Conservation (phyloP, 1,284 basidiomycete species). For the Ceratobasidium sp. region DNA sequence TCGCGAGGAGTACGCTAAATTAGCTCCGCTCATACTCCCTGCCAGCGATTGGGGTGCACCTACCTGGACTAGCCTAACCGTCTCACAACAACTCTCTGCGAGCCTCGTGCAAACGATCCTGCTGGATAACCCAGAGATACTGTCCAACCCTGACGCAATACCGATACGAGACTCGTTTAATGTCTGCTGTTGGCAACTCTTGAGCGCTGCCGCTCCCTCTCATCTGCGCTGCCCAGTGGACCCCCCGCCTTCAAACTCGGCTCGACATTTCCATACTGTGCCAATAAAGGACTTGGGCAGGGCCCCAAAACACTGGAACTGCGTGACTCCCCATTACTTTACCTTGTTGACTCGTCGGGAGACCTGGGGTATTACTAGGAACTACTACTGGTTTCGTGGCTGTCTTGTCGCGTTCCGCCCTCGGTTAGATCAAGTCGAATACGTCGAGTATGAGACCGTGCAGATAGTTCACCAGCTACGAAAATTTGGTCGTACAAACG, state of each 20-base stretch:
- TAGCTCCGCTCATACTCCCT: background rate
- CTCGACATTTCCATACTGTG: background rate
- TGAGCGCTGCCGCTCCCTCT: slow-evolving; percentile 11
- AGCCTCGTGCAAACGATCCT: background rate
- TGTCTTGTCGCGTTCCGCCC: slow-evolving; percentile 17
- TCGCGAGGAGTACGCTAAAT: background rate
- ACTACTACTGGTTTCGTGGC: slow-evolving; percentile 13
- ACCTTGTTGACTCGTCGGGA: too few species aligned
- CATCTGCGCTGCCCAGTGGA: background rate
- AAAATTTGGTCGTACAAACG: background rate
- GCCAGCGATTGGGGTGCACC: slow-evolving; percentile 8
- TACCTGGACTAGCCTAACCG: background rate
- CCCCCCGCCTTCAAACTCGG: too few species aligned
- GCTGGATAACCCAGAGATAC: background rate
- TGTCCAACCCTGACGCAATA: background rate
- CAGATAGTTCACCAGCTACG: background rate
- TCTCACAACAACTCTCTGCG: background rate
- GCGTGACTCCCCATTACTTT: background rate
- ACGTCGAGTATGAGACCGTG: background rate
- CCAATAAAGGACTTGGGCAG: background rate
- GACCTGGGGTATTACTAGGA: background rate
- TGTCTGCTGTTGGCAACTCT: background rate
- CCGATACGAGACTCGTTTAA: background rate
- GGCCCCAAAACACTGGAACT: background rate
- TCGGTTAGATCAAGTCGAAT: background rate